These are phyloP conservation scores for Thelephora terrestris DNA, from an alignment of 1,284 basidiomycete species.

Conservation along the genomic window DNA sequence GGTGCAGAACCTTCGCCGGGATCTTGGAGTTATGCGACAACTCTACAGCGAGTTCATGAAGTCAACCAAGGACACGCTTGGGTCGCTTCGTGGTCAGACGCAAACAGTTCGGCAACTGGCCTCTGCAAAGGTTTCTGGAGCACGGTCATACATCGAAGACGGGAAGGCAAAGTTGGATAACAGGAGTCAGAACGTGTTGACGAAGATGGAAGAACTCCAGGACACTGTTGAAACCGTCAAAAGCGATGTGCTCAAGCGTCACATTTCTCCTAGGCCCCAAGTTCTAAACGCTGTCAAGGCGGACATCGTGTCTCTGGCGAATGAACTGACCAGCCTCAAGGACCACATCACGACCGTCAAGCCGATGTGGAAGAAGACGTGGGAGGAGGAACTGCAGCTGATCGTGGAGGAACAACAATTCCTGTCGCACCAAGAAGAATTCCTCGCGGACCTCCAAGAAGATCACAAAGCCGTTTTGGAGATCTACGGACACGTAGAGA, in stretches of 20 bases:
- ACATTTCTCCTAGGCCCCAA: slow-evolving; percentile 73
- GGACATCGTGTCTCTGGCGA: slow-evolving; percentile 62
- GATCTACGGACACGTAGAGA: slow-evolving; percentile 81
- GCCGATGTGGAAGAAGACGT: slow-evolving; percentile 98
- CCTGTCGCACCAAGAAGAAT: slow-evolving; percentile 85
- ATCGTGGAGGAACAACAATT: slow-evolving; percentile 98
- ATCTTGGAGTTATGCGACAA: slow-evolving; percentile 89
- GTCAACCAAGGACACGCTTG: slow-evolving; percentile 80
- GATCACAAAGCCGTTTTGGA: slow-evolving; percentile 84
- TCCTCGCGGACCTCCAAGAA: slow-evolving; percentile 81
- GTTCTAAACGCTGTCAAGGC: slow-evolving; percentile 67
- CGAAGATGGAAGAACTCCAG: slow-evolving; percentile 88
- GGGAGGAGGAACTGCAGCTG: slow-evolving; percentile 92
- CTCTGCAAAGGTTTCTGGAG: slow-evolving; percentile 73
- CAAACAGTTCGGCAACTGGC: slow-evolving; percentile 82
- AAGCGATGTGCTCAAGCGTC: slow-evolving; percentile 86
- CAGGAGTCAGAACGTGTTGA: slow-evolving; percentile 84
- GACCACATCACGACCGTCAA: slow-evolving; percentile 85
- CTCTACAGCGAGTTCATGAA: slow-evolving; percentile 89
- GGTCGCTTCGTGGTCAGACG: slow-evolving; percentile 72
- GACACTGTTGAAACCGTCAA: slow-evolving; percentile 88
- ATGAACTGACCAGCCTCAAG: slow-evolving; percentile 70
- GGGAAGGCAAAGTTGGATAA: slow-evolving; percentile 86
- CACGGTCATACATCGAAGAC: slow-evolving; percentile 82
- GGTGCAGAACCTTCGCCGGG: slow-evolving; percentile 85